Conservation (phyloP, 202 grass and related monocot genomes). For the Digitaria exilis region DNA sequence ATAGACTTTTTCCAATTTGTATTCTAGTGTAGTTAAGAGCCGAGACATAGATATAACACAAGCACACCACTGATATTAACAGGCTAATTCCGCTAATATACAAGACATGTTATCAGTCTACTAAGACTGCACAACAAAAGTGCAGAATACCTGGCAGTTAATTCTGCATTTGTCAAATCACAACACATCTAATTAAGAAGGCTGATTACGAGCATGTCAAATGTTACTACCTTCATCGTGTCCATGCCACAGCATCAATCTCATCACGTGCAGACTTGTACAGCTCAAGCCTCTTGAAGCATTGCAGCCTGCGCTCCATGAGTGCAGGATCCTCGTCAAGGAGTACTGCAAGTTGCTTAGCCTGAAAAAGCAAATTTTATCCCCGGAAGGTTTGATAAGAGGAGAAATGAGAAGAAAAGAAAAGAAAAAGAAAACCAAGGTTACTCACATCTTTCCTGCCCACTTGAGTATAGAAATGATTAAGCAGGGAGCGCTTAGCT, state of each 20-base stretch:
- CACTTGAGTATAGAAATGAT: conserved; percentile 82
- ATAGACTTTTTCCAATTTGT: no score
- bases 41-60: conserved; percentile 9
- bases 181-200: neutral
- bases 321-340: conserved; percentile 90
- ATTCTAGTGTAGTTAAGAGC: neutral
- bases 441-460: conserved; percentile 77
- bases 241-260: conserved; percentile 78
- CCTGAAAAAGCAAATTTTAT: conserved; percentile 54
- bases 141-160: conserved; percentile 31
- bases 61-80: conserved; percentile 5
- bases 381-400: neutral
- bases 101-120: conserved; percentile 14
- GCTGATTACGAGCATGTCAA: neutral
- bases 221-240: conserved; percentile 53
- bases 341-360: conserved; percentile 70
- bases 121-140: neutral
- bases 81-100: conserved; percentile 39
- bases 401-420: neutral
- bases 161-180: conserved; percentile 36
- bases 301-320: conserved; percentile 86
- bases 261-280: conserved; percentile 93
- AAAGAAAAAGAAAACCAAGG: neutral
- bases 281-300: conserved; percentile 80
- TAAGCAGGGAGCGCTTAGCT: conserved; percentile 81